Evolutionary conservation across 805 yeast genomes (phyloP).

Genomic region (Monosporozyma siamensis): DNA sequence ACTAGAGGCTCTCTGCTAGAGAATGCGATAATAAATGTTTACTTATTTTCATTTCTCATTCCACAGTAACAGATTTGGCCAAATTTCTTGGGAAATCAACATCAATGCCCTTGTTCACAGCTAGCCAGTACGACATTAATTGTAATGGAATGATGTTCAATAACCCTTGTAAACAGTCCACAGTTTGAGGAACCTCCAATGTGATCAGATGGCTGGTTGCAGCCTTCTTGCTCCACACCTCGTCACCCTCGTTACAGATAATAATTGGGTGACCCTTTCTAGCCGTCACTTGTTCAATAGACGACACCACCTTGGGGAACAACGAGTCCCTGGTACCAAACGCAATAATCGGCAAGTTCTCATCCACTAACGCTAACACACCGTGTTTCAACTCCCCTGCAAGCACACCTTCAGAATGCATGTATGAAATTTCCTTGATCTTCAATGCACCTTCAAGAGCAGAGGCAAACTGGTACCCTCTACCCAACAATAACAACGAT

Average conservation of each 20-base stretch:
- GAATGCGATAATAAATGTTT: too few relatives aligned
- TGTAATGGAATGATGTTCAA: constrained; percentile 91
- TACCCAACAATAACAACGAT: constrained; percentile 83
- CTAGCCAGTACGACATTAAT: constrained; percentile 93
- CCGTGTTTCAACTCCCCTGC: constrained; percentile 99
- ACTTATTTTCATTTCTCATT: too few relatives aligned
- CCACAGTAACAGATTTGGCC: constrained; percentile 97
- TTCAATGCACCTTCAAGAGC: constrained; percentile 98
- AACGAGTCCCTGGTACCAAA: constrained; percentile 94
- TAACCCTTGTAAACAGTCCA: constrained; percentile 95
- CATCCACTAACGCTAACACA: constrained; percentile 93
- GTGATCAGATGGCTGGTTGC: constrained; percentile 42
- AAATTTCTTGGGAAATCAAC: constrained; percentile 98
- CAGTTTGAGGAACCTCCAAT: constrained; percentile 88
- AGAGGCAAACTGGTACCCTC: constrained; percentile 96
- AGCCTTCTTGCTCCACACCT: constrained; percentile 41
- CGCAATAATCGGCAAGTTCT: constrained; percentile 84
- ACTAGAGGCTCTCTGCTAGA: too few relatives aligned
- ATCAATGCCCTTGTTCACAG: constrained; percentile 87
- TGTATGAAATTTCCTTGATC: constrained; percentile 95
- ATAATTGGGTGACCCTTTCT: constrained; percentile 96
- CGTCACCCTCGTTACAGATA: constrained; percentile 77
- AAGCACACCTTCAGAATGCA: constrained; percentile 98
- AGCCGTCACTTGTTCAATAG: constrained; percentile 93
- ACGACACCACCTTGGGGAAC: constrained; percentile 91